Conservation (phyloP, 1,139 yeast species). For the Hemisphaericaspora lyxosophila region DNA sequence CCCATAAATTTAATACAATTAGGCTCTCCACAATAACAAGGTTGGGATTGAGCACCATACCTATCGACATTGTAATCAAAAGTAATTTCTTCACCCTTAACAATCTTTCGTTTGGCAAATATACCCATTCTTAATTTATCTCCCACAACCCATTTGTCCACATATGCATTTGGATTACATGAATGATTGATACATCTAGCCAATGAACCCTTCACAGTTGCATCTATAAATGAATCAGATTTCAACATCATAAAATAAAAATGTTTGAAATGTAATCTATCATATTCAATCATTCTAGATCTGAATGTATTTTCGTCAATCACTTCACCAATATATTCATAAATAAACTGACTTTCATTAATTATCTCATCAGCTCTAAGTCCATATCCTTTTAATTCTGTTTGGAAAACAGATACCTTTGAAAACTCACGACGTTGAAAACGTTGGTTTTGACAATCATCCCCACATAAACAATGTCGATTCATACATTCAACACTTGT, state of each 20-base stretch:
- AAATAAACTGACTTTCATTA: slow-evolving; percentile 66
- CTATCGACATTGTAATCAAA: slow-evolving; percentile 96
- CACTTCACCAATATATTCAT: slow-evolving; percentile 94
- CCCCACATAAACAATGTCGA: slow-evolving; percentile 72
- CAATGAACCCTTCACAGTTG: slow-evolving; percentile 81
- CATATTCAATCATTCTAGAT: slow-evolving; percentile 72
- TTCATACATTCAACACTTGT: slow-evolving; percentile 90
- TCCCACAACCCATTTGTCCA: slow-evolving; percentile 97
- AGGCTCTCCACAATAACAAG: slow-evolving; percentile 90
- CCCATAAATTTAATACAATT: slow-evolving; percentile 94
- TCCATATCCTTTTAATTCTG: slow-evolving; percentile 88
- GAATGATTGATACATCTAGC: slow-evolving; percentile 95
- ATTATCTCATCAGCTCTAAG: slow-evolving; percentile 66
- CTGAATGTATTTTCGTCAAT: slow-evolving; percentile 75
- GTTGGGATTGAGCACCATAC: slow-evolving; percentile 92
- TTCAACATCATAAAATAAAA: slow-evolving; percentile 98
- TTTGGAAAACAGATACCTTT: slow-evolving; percentile 68
- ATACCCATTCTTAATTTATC: slow-evolving; percentile 92
- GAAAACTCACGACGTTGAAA: slow-evolving; percentile 79
- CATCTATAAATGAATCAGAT: slow-evolving; percentile 90
- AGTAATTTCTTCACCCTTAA: slow-evolving; percentile 86
- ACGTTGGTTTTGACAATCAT: slow-evolving; percentile 80
- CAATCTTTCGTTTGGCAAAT: slow-evolving; percentile 74
- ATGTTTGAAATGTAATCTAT: slow-evolving; percentile 69
- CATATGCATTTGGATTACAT: slow-evolving; percentile 90